Base-by-base conservation (phyloP, 2,329 filamentous ascomycete species). In the Byssothecium circinans region DNA sequence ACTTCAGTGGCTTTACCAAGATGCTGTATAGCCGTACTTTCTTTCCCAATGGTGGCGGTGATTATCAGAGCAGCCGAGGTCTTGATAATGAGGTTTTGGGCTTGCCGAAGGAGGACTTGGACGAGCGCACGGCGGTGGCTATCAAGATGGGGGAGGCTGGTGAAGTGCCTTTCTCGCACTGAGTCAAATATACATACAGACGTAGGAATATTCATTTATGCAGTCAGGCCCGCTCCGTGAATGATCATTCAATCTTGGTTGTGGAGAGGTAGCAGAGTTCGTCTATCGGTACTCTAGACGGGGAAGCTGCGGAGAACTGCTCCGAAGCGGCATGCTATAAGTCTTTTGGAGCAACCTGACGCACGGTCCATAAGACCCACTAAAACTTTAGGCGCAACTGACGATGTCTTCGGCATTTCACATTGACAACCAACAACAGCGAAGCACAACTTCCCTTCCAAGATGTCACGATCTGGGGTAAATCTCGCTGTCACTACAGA, bases 41-140 rank as follows among this genome's bases (percentile, higher is more conserved):
- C 40, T 57, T 48, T 27, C 43, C 43, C 5, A 39, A 50, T 27
- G 52, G 42, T 2, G 49, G 40, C 34, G 47, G 43, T 19, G 48
- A 50, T 32, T 36, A 41, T 20, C 40, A 51, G 41, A 32, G 17
- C 8, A 37, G 20, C 20, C 17, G 49, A 70, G 50, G 38, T 2
- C 6, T 59, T n/a, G 69, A 74, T 6, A 87, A 87, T 56, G 73
- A 76, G n/a, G 54, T 70, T 4, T 67, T 88, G 12, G 80, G 75
- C 0, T 67, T 88, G 61, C 78, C 80, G 0, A 69, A 78, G 49
- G 84, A 87, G 64, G 74, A 77, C 35, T 54, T 86, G 42, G 83
- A 87, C 55, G 77, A 81, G 53, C 71, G 73, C 14, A 87, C 80
- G 0, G 75, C 68, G 61, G 62, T 63, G 20, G 79, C 75, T 0